Evolutionary conservation across 768 basidiomycete species (phyloP), one percentile per base, ranked within the genome.

Genomic region (Kwoniella bestiolae): DNA sequence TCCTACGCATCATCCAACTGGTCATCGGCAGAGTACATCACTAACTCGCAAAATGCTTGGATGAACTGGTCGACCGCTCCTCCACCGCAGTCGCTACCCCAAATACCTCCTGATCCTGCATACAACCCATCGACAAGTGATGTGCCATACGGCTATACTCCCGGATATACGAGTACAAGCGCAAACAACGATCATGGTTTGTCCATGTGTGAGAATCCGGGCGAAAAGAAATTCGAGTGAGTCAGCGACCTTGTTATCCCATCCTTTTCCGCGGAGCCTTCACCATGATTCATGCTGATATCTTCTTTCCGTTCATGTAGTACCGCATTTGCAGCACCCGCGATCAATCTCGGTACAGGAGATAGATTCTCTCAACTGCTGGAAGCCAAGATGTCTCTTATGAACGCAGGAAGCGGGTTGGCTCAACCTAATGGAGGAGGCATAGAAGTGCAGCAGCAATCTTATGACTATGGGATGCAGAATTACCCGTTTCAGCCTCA

Each of bases 351-450:
- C 9, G 46, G 46, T 2, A 77, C 75, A 2, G 75, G 75, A 14
- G 67, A 68, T 26, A 66, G 75, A 25, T 77, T 72, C 53, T 57
- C 65, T 35, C 73, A 77, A 53, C 64, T 77, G 14, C 68, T 77
- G 16, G 71, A 72, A 51, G 65, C 66, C 4, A 77, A 77, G 55
- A 65, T 77, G 28, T 58, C 49, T 11, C 44, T 72, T 44, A 51
- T 65, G 47, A 65, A 51, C 31, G 50, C 38, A 0, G 34, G 32
- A 23, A 12, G 46, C 46, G n/a, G 23, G 46, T 47, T 11, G 16
- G 56, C 60, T 34, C 50, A 45, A n/a, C 63, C 41, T 18, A 31
- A 21, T 28, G 18, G 47, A 29, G 34, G 25, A 18, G n/a, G 52
- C 56, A 11, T 18, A 26, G 26, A 21, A 29, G 50, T 26, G 8